These are phyloP conservation scores for Arxiozyma bovina DNA, from an alignment of 1,139 yeast genomes.

Conservation along the genomic window DNA sequence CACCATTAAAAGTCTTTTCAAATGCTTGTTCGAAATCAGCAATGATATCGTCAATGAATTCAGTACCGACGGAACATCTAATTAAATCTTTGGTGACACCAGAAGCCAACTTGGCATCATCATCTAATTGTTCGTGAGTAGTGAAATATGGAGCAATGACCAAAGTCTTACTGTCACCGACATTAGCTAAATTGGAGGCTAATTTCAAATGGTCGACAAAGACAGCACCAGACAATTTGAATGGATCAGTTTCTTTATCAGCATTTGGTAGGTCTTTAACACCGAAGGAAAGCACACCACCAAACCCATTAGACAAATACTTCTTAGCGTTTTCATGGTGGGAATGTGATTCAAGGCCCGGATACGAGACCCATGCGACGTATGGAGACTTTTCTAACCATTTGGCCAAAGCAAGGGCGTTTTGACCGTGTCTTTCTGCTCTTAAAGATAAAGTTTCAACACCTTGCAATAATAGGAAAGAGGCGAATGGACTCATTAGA, in stretches of 20 bases:
- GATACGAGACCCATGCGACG: conserved; percentile 84
- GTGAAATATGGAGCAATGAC: conserved; percentile 94
- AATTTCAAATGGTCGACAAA: conserved; percentile 76
- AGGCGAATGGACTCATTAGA: conserved; percentile 74
- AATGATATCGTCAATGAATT: conserved; percentile 79
- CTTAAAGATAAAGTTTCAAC: conserved; percentile 88
- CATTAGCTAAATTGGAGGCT: conserved; percentile 90
- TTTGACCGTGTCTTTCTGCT: conserved; percentile 82
- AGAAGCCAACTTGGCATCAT: conserved; percentile 67
- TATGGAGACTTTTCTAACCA: conserved; percentile 63
- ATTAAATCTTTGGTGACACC: conserved; percentile 86
- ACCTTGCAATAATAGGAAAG: conserved; percentile 83
- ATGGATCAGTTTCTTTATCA: conserved; percentile 42
- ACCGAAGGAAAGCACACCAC: conserved; percentile 84
- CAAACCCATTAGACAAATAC: conserved; percentile 68
- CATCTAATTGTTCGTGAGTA: conserved; percentile 83
- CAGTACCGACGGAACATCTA: conserved; percentile 85
- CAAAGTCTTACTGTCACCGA: conserved; percentile 90
- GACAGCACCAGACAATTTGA: conserved; percentile 65
- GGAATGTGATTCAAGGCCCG: conserved; percentile 78
- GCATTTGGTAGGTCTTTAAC: conserved; percentile 53
- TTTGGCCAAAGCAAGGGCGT: conserved; percentile 74
- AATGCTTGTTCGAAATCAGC: conserved; percentile 81
- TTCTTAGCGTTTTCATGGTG: conserved; percentile 77
- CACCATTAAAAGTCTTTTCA: conserved; percentile 39